Base-by-base conservation (phyloP, 129 eudicot species). In the Sambucus nigra region DNA sequence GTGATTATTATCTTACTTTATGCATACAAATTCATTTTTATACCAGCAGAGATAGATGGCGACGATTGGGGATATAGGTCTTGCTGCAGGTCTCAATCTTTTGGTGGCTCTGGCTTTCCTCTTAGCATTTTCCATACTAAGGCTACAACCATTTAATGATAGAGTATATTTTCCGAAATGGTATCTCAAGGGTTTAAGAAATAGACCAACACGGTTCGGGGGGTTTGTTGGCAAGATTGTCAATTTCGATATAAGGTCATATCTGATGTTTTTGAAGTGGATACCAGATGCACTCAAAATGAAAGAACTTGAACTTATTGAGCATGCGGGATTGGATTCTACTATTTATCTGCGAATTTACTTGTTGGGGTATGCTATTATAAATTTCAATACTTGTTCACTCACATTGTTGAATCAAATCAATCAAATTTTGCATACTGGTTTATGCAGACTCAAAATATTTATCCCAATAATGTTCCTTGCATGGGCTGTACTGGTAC, bases 321-420 rank as follows among this genome's bases (percentile, higher is more conserved):
- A 82, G 28, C 96, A 87, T 63, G 96, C 96, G 8, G 96, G 96
- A 5, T 71, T 87, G 69, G 96, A 87, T 74, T 87, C 96, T n/a
- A 93, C 85, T 5, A 93, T 87, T 14, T 87, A 87, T 67, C 71
- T 87, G 69, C 65, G 96, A 42, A 87, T 87, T 57, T 87, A 87
- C 82, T 76, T 87, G 88, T 77, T 82, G 21, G 96, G 96, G 96
- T 87, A 82, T 53, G 73, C 25, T 53, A 47, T 48, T 59, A 47
- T 42, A 17, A n/a, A n/a, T 20, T 38, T 32, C 38, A 46, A 25
- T 22, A 14, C n/a, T 29, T 48, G 5, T 25, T 0, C n/a, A 40
- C 20, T 0, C 12, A 7, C n/a, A n/a, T n/a, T 28, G 52, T 22
- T 17, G 11, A 16, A 5, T 18, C 17, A 23, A 17, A 15, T 21